These are phyloP conservation scores for Harringtonia lauricola DNA, from an alignment of 2,329 filamentous ascomycete genomes.

Conservation along the genomic window DNA sequence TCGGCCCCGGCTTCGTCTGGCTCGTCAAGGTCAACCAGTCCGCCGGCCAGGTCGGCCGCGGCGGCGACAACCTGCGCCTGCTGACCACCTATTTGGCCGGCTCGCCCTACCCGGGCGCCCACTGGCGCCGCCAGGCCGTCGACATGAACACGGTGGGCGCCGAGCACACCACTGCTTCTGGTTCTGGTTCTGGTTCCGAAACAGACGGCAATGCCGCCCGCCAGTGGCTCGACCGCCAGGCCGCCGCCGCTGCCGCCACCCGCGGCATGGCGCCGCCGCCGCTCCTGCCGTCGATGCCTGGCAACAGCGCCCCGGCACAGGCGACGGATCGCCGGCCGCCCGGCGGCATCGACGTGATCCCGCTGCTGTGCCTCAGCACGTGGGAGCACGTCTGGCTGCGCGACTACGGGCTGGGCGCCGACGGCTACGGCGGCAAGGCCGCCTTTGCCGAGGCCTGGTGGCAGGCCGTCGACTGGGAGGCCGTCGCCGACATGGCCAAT, in stretches of 20 bases:
- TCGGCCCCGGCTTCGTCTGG: conserved; percentile 96
- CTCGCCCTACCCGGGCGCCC: conserved; percentile 74
- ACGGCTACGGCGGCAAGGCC: conserved; percentile 60
- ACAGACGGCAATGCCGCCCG: conserved; percentile 13
- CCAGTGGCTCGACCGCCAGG: conserved; percentile 28
- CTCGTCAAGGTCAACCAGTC: conserved; percentile 49
- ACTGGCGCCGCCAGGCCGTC: conserved; percentile 59
- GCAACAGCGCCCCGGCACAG: neutral
- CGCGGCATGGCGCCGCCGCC: conserved; percentile 3
- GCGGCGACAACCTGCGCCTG: conserved; percentile 42
- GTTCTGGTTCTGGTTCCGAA: neutral
- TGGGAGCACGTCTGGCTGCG: conserved; percentile 92
- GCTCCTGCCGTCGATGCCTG: neutral
- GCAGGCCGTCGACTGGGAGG: conserved; percentile 75
- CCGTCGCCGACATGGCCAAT: conserved; percentile 41
- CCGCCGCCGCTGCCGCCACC: conserved; percentile 15
- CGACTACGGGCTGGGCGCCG: conserved; percentile 55
- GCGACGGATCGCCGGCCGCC: conserved; percentile 35
- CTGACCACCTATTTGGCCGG: conserved; percentile 87
- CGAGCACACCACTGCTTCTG: conserved; percentile 13
- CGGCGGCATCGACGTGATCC: conserved; percentile 57
- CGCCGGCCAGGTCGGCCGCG: conserved; percentile 10
- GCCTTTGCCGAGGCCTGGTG: conserved; percentile 75
- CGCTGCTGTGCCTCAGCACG: conserved; percentile 83
- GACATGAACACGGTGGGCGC: conserved; percentile 58